These are phyloP conservation scores for Spatholobus suberectus DNA, from an alignment of 306 rosid species.

Conservation along the genomic window DNA sequence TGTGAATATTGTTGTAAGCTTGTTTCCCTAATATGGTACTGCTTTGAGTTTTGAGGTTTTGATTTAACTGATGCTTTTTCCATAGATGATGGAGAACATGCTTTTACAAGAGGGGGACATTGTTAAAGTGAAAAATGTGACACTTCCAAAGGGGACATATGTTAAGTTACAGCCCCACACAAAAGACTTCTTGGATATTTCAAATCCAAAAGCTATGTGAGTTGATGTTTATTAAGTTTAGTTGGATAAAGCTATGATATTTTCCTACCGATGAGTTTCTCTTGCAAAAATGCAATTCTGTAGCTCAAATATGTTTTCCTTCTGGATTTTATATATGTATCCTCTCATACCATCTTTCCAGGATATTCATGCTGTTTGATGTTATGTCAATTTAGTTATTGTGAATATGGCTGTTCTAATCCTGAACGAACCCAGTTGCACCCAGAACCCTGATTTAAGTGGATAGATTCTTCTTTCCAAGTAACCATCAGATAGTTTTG, in stretches of 20 bases:
- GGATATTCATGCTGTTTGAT: constrained; percentile 13
- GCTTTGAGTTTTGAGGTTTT: constrained; percentile 17
- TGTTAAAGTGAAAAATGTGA: constrained; percentile 84
- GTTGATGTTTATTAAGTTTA: constrained; percentile 47
- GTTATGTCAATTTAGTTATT: neutral
- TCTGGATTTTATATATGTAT: constrained; percentile 3
- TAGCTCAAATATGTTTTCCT: constrained; percentile 17
- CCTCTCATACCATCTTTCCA: neutral
- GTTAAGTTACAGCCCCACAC: constrained; percentile 99
- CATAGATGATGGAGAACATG: constrained; percentile 99
- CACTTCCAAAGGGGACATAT: constrained; percentile 97
- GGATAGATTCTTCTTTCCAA: constrained; percentile 12
- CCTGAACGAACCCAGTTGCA: neutral
- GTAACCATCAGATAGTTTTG: neutral
- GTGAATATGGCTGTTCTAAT: neutral
- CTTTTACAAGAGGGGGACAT: constrained; percentile 91
- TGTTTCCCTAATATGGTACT: constrained; percentile 31
- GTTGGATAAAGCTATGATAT: constrained; percentile 2
- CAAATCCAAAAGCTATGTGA: constrained; percentile 99
- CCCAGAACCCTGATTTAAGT: constrained; percentile 4
- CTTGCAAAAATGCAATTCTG: constrained; percentile 30
- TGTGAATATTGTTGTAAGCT: constrained; percentile 33
- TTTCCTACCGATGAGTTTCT: constrained; percentile 4
- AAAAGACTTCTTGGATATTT: constrained; percentile 91
- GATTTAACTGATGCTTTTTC: constrained; percentile 19